Evolutionary conservation across 2,329 filamentous ascomycete species (phyloP).

Genomic region (Coleophoma crateriformis): DNA sequence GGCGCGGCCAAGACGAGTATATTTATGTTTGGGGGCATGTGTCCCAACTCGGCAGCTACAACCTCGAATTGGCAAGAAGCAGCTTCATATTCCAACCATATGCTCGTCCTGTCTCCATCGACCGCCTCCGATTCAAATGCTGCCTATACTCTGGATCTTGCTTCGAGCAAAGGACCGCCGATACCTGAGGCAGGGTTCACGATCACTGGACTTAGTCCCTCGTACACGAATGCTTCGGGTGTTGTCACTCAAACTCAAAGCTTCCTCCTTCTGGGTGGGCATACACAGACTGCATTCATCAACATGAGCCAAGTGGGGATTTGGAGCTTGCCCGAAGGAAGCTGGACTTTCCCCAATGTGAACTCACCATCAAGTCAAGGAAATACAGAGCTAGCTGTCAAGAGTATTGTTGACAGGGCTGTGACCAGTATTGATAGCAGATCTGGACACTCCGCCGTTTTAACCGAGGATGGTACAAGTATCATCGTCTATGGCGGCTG

Average conservation of each 20-base stretch:
- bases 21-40: conserved; percentile 80
- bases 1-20: conserved; percentile 25
- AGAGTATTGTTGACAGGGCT: conserved; percentile 21
- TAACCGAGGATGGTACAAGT: conserved; percentile 72
- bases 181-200: conserved; percentile 84
- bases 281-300: conserved; percentile 78
- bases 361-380: conserved; percentile 32
- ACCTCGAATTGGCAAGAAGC: conserved; percentile 54
- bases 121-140: conserved; percentile 28
- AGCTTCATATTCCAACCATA: conserved; percentile 74
- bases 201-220: conserved; percentile 67
- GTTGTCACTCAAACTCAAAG: conserved; percentile 66
- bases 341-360: conserved; percentile 78
- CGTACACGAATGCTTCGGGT: conserved; percentile 62
- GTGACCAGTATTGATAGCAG: conserved; percentile 55
- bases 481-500: conserved; percentile 83
- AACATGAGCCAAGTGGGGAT: conserved; percentile 91
- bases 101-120: conserved; percentile 59
- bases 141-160: conserved; percentile 38
- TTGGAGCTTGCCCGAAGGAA: conserved; percentile 80
- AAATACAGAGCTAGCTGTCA: conserved; percentile 52
- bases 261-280: conserved; percentile 79
- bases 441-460: conserved; percentile 81
- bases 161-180: conserved; percentile 48
- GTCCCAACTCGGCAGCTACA: conserved; percentile 47